phyloP scores from a whole-genome alignment of 1,284 basidiomycete species.

The Sanghuangporus weigelae region DNA sequence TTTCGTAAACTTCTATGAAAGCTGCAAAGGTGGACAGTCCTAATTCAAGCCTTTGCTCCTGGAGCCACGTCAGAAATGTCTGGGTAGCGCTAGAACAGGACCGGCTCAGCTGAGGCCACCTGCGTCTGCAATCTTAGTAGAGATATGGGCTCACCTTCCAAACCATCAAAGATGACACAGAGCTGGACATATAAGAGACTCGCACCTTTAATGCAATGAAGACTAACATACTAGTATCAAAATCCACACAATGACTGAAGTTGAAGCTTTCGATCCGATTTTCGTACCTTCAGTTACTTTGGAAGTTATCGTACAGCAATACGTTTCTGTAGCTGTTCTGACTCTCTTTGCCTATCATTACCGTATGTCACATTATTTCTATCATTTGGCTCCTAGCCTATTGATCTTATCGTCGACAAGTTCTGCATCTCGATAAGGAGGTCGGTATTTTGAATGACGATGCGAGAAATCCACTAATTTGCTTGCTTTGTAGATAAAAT shows the following conservation, averaged over 20 bases:
- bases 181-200: too few relatives aligned
- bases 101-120: too few relatives aligned
- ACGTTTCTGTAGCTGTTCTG: background rate
- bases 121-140: too few relatives aligned
- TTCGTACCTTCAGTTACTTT: background rate
- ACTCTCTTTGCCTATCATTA: background rate
- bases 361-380: background rate
- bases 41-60: too few relatives aligned
- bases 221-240: background rate
- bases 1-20: too few relatives aligned
- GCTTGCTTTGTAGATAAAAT: background rate
- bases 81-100: too few relatives aligned
- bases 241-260: background rate
- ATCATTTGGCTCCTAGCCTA: background rate
- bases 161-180: too few relatives aligned
- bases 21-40: too few relatives aligned
- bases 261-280: background rate
- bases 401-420: background rate
- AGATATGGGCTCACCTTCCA: too few relatives aligned
- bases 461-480: background rate
- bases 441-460: background rate
- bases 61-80: too few relatives aligned
- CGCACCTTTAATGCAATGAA: background rate
- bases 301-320: background rate
- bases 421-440: background rate